Evolutionary conservation across 805 yeast species (phyloP).

Genomic region (Debaryomyces prosopidis): DNA sequence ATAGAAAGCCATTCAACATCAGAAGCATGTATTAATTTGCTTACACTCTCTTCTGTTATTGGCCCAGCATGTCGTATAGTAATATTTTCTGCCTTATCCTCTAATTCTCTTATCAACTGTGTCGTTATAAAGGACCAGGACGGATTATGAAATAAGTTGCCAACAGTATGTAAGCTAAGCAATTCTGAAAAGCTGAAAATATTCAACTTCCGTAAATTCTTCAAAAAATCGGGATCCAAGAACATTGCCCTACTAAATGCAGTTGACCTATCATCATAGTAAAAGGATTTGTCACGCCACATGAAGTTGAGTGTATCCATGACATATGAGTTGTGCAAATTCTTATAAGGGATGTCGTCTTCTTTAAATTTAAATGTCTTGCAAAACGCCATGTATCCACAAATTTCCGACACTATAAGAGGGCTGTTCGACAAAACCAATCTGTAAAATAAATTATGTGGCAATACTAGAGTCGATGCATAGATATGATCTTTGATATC

Average conservation of each 20-base stretch:
- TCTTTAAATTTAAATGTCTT: slow-evolving; percentile 33
- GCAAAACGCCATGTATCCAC: slow-evolving; percentile 46
- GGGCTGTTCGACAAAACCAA: slow-evolving; percentile 46
- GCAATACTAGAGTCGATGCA: slow-evolving; percentile 29
- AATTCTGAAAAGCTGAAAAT: slow-evolving; percentile 31
- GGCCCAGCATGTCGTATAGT: slow-evolving; percentile 53
- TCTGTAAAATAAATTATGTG: slow-evolving; percentile 39
- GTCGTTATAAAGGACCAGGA: slow-evolving; percentile 48
- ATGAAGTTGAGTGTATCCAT: slow-evolving; percentile 56
- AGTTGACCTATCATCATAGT: slow-evolving; percentile 22
- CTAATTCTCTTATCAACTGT: slow-evolving; percentile 45
- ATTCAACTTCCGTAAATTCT: slow-evolving; percentile 27
- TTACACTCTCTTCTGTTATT: slow-evolving; percentile 44
- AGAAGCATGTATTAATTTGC: slow-evolving; percentile 23
- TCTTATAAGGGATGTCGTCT: slow-evolving; percentile 18
- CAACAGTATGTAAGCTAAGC: slow-evolving; percentile 28
- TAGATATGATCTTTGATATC: slow-evolving; percentile 9
- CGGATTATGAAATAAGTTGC: slow-evolving; percentile 52
- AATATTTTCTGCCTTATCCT: slow-evolving; percentile 36
- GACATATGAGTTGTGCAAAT: slow-evolving; percentile 49
- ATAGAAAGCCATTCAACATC: slow-evolving; percentile 39
- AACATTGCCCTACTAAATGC: slow-evolving; percentile 41
- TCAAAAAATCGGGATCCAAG: slow-evolving; percentile 32
- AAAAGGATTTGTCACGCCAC: slow-evolving; percentile 58
- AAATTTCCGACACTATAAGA: slow-evolving; percentile 42